A percentile compares a stretch with the other conserved stretches of the same genome.
These are phyloP conservation scores for Rhododendron henanense DNA, from an alignment of 148 eudicot species.

Conservation along the genomic window DNA sequence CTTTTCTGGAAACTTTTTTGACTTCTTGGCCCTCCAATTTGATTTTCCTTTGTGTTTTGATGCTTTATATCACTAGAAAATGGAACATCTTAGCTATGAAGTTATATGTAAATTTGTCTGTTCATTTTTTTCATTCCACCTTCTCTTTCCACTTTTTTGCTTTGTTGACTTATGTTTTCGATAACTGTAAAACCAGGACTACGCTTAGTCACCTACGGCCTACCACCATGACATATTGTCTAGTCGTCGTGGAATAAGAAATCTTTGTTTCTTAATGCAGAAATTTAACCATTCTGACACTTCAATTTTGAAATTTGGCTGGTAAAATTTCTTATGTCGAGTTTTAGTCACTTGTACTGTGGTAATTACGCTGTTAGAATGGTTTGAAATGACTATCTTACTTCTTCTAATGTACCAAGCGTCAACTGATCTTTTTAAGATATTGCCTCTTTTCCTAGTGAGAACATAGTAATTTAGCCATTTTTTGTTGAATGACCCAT, in stretches of 20 bases:
- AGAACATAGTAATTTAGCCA: neutral
- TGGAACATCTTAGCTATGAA: neutral
- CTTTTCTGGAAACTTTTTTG: neutral
- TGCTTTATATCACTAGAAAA: neutral
- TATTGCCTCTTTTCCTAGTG: neutral
- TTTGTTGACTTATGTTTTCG: neutral
- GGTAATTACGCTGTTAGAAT: too few species aligned
- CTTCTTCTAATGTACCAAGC: too few species aligned
- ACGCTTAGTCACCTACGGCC: neutral
- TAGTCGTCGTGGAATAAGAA: neutral
- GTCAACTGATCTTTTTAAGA: too few species aligned
- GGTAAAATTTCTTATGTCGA: too few species aligned
- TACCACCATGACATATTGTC: neutral
- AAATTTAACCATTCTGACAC: too few species aligned
- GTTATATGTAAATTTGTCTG: neutral
- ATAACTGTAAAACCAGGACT: neutral
- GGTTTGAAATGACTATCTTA: too few species aligned
- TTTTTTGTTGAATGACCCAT: neutral
- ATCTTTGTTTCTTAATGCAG: neutral
- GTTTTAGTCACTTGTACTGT: too few species aligned
- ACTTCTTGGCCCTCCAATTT: neutral
- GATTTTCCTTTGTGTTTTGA: neutral
- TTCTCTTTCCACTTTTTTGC: neutral
- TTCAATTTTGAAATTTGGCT: too few species aligned
- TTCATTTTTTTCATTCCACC: neutral